Conservation (phyloP, 257 asterid genomes). For the Ilex aquifolium region DNA sequence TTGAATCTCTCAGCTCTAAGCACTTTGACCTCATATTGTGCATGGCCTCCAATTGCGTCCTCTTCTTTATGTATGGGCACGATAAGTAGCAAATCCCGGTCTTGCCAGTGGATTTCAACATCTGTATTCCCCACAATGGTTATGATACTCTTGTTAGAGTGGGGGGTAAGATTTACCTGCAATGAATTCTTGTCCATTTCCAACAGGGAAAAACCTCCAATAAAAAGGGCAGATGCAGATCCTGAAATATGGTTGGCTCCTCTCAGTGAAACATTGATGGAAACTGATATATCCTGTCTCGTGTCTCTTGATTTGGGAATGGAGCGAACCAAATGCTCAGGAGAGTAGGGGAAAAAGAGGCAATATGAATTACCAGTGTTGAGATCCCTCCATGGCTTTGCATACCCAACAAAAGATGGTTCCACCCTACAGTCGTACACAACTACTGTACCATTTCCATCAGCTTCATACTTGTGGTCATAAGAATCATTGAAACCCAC, state of each 20-base stretch:
- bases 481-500: conserved; percentile 38
- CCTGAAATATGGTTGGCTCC: conserved; percentile 49
- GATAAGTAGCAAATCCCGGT: conserved; percentile 38
- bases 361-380: conserved; percentile 46
- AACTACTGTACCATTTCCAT: conserved; percentile 18
- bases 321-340: conserved; percentile 47
- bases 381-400: conserved; percentile 66
- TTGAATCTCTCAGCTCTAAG: conserved; percentile 28
- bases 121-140: conserved; percentile 70
- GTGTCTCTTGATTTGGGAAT: conserved; percentile 28
- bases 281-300: conserved; percentile 33
- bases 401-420: conserved; percentile 61
- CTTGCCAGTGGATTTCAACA: conserved; percentile 51
- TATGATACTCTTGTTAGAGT: conserved; percentile 34
- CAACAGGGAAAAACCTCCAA: conserved; percentile 62
- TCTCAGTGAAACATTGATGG: conserved; percentile 51
- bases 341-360: conserved; percentile 72
- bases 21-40: conserved; percentile 46
- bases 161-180: conserved; percentile 50
- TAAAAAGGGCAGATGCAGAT: conserved; percentile 69
- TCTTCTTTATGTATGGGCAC: conserved; percentile 29
- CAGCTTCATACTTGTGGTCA: conserved; percentile 17
- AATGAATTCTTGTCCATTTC: conserved; percentile 42
- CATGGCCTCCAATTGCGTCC: conserved; percentile 26
- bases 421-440: conserved; percentile 54